Percentiles rank a stretch among this genome's conserved stretches.
Conservation (phyloP, 1,139 yeast genomes). For the Debaryomyces fabryi region DNA sequence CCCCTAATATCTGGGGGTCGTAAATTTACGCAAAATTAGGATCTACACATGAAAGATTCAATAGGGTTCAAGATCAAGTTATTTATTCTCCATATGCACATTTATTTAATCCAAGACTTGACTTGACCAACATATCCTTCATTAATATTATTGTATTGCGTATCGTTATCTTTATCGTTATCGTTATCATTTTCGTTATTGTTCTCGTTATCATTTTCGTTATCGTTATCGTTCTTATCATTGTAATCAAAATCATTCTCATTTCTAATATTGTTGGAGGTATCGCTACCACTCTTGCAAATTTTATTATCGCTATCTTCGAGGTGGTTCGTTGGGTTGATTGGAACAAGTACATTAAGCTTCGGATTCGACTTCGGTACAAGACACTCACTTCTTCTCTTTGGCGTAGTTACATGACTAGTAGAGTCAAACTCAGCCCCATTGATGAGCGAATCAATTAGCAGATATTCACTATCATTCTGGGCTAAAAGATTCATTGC, state of each 20-base stretch:
- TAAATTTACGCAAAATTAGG: background rate
- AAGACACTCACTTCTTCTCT: background rate
- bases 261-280: background rate
- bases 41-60: background rate
- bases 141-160: background rate
- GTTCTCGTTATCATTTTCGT: background rate
- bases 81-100: background rate
- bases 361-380: background rate
- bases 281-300: background rate
- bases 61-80: background rate
- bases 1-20: background rate
- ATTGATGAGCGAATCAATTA: background rate
- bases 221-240: background rate
- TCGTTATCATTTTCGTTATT: background rate
- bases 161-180: background rate
- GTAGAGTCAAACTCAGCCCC: background rate
- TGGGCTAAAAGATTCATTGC: conserved; percentile 9
- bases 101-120: background rate
- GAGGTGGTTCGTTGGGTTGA: background rate
- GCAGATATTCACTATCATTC: background rate
- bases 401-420: background rate
- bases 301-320: background rate
- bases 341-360: background rate
- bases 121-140: background rate
- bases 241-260: background rate